Evolutionary conservation across 176 grass and related monocot genomes (phyloP).

Genomic region (Triticum turgidum): DNA sequence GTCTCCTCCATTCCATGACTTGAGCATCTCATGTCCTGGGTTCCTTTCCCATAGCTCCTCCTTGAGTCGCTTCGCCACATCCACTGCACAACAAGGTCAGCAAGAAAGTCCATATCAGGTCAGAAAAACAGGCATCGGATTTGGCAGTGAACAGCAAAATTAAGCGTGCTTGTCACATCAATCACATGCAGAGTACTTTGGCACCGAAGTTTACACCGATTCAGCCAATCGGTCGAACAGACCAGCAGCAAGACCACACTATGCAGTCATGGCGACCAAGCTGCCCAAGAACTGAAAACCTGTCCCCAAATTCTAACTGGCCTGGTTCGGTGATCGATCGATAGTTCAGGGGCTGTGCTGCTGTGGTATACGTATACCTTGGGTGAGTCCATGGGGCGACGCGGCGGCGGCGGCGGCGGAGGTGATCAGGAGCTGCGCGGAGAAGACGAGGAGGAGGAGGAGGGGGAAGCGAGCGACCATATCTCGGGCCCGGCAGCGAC

Average conservation of each 20-base stretch:
- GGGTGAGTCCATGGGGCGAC: conserved; percentile 7
- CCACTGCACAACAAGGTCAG: conserved; percentile 31
- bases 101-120: background rate
- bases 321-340: background rate
- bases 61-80: conserved; percentile 44
- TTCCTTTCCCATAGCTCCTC: conserved; percentile 45
- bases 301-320: too few relatives aligned
- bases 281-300: background rate
- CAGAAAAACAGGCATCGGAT: conserved; percentile 4
- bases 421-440: conserved; percentile 10
- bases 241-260: background rate
- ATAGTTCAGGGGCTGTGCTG: background rate
- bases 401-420: background rate
- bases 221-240: background rate
- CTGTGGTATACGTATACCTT: conserved; percentile 33
- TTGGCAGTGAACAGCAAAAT: background rate
- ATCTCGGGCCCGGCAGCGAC: conserved; percentile 16
- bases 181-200: background rate
- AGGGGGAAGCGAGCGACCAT: conserved; percentile 31
- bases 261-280: background rate
- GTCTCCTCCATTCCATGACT: conserved; percentile 51
- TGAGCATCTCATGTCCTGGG: conserved; percentile 47
- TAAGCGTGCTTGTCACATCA: background rate
- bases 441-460: conserved; percentile 25
- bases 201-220: background rate